Base-by-base conservation (phyloP, 1,284 basidiomycete species). In the Moniliella sp. region DNA sequence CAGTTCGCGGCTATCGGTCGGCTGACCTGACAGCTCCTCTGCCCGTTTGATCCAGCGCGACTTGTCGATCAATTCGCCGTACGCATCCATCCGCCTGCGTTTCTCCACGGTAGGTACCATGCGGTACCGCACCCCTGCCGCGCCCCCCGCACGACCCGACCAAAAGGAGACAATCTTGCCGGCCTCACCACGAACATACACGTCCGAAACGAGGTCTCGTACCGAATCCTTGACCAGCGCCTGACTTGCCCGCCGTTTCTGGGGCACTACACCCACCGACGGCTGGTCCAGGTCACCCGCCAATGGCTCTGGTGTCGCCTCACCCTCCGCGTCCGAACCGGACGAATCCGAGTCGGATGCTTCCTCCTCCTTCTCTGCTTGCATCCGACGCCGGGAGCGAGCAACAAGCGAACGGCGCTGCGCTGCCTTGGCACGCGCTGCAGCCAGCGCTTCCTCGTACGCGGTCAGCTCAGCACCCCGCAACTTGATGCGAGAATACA, bases 51-150 rank as follows among this genome's bases (percentile, higher is more conserved):
- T 39, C 56, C 78, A 18, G 74, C 84, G 13, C 83, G 36, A 30
- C 3, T 49, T 75, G 61, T 97, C 88, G 28, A 94, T 68, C 4
- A 76, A 78, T 66, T 99, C 91, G 1, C 91, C 91, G 59, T 83
- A 99, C 42, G 79, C 78, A 59, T 99, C 91, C 11, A 97, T 78
- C 44, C 76, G 68, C 42, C 82, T 68, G 51, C 79, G 84, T 57
- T 81, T 76, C 63, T 97, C 88, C 23, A 91, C 73, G 49, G 83
- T 83, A 0, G 91, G 91, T 63, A 94, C 97, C 79, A 94, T 93
- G 44, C 91, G 70, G 61, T 79, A 94, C 26, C 88, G 70, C 74
- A 77, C 25, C 67, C 67, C 33, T 68, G 73, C 46, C 7, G 21
- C 21, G 7, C 21, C 21, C 4, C 36, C 32, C 4, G 28, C 33